Conservation (phyloP, 129 eudicot genomes). For the Rutidosis leptorrhynchoides region DNA sequence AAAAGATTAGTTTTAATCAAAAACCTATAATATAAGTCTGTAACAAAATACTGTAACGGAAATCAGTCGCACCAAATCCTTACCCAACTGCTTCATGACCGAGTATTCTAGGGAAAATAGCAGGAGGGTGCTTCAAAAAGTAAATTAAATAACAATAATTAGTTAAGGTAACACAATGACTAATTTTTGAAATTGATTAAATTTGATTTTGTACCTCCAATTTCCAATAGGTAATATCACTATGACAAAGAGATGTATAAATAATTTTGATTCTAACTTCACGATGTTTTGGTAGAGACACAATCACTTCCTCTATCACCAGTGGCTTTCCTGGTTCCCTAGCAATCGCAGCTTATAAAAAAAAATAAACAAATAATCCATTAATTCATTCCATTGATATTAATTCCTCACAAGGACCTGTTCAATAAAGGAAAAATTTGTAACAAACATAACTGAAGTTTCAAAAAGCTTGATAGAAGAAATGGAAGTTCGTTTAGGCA, state of each 20-base stretch:
- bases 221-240: conserved; percentile 68
- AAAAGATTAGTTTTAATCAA: not conserved
- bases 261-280: conserved; percentile 71
- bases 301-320: conserved; percentile 66
- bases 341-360: conserved; percentile 58
- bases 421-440: not conserved
- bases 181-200: conserved; percentile 18
- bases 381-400: not conserved
- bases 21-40: not conserved
- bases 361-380: not conserved
- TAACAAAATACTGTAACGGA: not conserved
- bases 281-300: conserved; percentile 49
- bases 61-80: not conserved
- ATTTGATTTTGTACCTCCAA: conserved; percentile 34
- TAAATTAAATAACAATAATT: not conserved
- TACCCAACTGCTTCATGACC: conserved; percentile 95
- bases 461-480: too few species aligned
- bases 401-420: not conserved
- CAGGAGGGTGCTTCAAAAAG: conserved; percentile 61
- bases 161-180: conserved; percentile 23
- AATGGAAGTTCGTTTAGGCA: too few species aligned
- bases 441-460: too few species aligned
- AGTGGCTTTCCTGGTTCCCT: conserved; percentile 67
- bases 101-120: conserved; percentile 61
- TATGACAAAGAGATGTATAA: conserved; percentile 74